Evolutionary conservation across 2,329 filamentous ascomycete genomes (phyloP), one percentile per base, ranked within the genome.

Genomic region (Epichloe brachyelytri): DNA sequence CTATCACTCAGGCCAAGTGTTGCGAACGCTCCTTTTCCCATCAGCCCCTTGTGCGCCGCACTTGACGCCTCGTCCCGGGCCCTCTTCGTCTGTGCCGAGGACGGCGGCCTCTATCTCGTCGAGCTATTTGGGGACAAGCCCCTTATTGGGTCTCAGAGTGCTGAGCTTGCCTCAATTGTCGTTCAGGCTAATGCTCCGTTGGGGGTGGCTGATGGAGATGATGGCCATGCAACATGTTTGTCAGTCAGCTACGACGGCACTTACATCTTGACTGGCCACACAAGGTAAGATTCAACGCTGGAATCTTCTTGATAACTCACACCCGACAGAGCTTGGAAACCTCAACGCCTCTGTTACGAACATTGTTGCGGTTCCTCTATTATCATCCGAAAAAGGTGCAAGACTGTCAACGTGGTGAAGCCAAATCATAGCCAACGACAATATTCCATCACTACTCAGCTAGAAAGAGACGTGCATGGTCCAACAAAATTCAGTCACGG

Each of bases 321-420:
- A 86, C 55, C 76, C 79, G 1, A 78, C 81, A 3, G 80, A 83
- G 49, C 62, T 91, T 45, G 75, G 79, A 2, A 85, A 85, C 53
- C 76, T 94, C 52, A 88, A 88, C 50, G 85, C 88, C 3, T 82
- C 88, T 17, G 82, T 95, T 36, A 93, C 87, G 11, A 95, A 94
- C 58, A 62, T 97, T 22, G 64, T 75, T n/a, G 86, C 93, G 66
- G 71, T 88, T 30, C 76, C 81, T 10, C 81, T 86, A 70, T 53
- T 73, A 74, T 59, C 64, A 68, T 55, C 58, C 19, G 52, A 58
- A 60, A 60, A 56, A 59, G 62, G 56, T 76, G 74, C 17, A 75
- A 79, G 57, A 72, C 77, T 15, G 67, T 78, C 20, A 77, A 75
- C 1, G 76, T 96, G 22, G 75, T 91, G 54, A 96, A 95, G 70